These are phyloP conservation scores for Fraxinus americana DNA, from an alignment of 257 asterid genomes.

Conservation along the genomic window DNA sequence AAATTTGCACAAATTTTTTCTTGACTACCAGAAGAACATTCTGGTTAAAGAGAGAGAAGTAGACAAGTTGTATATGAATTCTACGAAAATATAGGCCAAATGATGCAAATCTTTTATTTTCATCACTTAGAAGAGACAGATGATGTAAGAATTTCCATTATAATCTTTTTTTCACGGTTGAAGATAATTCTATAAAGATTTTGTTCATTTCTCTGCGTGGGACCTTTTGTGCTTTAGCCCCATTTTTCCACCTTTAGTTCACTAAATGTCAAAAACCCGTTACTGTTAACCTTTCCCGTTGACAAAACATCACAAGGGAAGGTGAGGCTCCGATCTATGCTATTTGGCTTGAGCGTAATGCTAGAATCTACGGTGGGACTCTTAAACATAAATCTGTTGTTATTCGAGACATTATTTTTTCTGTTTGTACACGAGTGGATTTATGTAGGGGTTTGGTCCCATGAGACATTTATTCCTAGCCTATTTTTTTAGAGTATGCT, in stretches of 20 bases:
- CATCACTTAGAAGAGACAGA: conserved; percentile 24
- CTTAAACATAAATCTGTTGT: too few relatives aligned
- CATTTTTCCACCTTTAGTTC: conserved; percentile 39
- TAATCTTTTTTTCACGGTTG: conserved; percentile 20
- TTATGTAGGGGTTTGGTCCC: too few relatives aligned
- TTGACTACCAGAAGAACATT: conserved; percentile 40
- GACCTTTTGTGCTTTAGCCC: conserved; percentile 36
- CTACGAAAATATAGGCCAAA: conserved; percentile 50
- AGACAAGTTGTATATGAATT: conserved; percentile 42
- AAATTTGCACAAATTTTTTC: conserved; percentile 18
- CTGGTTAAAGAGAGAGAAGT: conserved; percentile 35
- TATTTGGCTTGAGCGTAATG: too few relatives aligned
- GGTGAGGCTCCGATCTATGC: neutral
- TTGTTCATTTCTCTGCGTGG: conserved; percentile 42
- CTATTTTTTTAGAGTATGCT: too few relatives aligned
- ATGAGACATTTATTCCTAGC: too few relatives aligned
- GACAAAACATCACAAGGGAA: conserved; percentile 34
- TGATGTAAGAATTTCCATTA: conserved; percentile 29
- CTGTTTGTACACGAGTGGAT: too few relatives aligned
- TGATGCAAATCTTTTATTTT: conserved; percentile 25
- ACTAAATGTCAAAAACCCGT: conserved; percentile 51
- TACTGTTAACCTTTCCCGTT: conserved; percentile 39
- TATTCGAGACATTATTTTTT: too few relatives aligned
- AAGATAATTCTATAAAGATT: conserved; percentile 30
- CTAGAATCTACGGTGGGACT: too few relatives aligned